Conservation (phyloP, 768 basidiomycete species). For the Russula sp. region DNA sequence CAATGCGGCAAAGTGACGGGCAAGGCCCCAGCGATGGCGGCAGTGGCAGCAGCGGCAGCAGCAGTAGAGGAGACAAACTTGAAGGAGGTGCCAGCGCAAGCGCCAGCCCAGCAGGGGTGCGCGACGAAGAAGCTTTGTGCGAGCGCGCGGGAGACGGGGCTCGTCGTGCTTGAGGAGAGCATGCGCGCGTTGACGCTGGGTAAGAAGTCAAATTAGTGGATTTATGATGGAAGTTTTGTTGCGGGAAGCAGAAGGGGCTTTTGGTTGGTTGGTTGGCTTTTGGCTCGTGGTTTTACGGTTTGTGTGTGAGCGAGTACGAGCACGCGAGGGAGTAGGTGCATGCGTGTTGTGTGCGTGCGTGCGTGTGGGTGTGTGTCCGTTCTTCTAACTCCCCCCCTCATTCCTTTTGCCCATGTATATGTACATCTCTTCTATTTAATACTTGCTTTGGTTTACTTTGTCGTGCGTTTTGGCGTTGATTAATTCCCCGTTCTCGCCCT, state of each 20-base stretch:
- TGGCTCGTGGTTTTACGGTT: not conserved
- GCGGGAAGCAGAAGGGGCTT: not conserved
- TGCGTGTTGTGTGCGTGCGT: not conserved
- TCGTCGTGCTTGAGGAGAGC: slow-evolving; percentile 47
- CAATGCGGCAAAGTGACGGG: not conserved
- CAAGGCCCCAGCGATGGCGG: no score
- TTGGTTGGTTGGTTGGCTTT: not conserved
- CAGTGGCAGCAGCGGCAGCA: no score
- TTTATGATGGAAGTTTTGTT: not conserved
- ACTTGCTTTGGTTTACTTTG: not conserved
- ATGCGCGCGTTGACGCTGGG: slow-evolving; percentile 57
- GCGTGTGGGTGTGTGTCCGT: not conserved
- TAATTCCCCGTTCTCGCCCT: not conserved
- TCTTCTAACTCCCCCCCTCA: not conserved
- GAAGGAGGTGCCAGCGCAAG: not conserved
- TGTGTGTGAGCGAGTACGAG: no score
- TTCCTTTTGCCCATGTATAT: not conserved
- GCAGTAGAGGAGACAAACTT: not conserved
- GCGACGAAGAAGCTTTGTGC: slow-evolving; percentile 5
- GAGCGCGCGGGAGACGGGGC: slow-evolving; percentile 14
- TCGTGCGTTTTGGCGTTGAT: not conserved
- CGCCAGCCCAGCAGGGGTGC: not conserved
- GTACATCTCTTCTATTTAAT: not conserved
- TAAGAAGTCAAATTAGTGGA: slow-evolving; percentile 32
- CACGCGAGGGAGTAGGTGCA: no score